Evolutionary conservation across 768 basidiomycete species (phyloP).

Genomic region (Mycena crocata): DNA sequence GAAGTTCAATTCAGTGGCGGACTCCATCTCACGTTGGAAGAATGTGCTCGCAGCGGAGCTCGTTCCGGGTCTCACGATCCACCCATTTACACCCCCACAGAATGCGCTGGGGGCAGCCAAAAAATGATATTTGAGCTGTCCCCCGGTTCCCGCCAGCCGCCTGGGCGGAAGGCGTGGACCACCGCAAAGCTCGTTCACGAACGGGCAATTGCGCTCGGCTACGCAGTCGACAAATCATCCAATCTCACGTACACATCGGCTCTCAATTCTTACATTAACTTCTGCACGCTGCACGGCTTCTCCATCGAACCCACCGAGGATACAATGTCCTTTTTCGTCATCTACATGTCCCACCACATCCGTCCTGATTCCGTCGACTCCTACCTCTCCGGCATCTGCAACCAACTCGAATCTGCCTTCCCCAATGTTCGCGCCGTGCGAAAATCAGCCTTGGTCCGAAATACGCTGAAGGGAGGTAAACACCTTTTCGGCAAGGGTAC

Average conservation of each 20-base stretch:
- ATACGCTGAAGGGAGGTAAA: constrained; percentile 45
- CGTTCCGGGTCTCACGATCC: neutral
- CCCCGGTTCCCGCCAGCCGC: neutral
- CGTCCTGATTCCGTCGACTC: constrained; percentile 44
- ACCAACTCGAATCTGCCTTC: constrained; percentile 46
- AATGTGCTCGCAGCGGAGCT: neutral
- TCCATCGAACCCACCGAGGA: constrained; percentile 44
- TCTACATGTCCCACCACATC: no score
- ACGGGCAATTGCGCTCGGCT: no score
- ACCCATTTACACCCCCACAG: constrained; percentile 3
- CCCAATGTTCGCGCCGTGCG: constrained; percentile 42
- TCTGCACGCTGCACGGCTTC: constrained; percentile 38
- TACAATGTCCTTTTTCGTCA: constrained; percentile 48
- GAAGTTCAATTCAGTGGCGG: neutral
- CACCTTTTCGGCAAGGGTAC: constrained; percentile 29
- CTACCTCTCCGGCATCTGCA: constrained; percentile 45
- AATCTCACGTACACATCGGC: no score
- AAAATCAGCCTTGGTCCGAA: constrained; percentile 37
- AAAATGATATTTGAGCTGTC: constrained; percentile 14
- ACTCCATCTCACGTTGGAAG: neutral
- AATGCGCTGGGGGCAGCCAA: neutral
- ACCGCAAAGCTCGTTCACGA: neutral
- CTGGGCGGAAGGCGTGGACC: neutral
- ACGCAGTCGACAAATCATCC: no score
- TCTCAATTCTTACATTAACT: no score